A percentile compares a stretch with the other conserved stretches of the same genome.
Evolutionary conservation across 2,329 filamentous ascomycete genomes (phyloP).

Genomic region (Aspergillus thermomutatus): DNA sequence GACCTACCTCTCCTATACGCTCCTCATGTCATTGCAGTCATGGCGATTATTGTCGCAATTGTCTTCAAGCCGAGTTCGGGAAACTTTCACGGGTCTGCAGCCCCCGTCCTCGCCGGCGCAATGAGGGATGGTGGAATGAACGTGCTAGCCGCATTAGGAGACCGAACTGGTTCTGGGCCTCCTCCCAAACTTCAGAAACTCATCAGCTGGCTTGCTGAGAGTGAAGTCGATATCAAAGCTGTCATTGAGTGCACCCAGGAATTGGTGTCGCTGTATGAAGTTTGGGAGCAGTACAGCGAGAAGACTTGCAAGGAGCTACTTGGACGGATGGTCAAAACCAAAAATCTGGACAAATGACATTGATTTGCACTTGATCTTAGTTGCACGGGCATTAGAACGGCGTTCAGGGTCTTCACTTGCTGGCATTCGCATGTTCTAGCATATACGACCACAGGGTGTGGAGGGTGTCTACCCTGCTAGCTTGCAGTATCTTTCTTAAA

Average conservation of each 20-base stretch:
- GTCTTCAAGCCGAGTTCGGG: slow-evolving; percentile 67
- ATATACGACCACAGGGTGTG: too few relatives aligned
- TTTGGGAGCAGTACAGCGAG: slow-evolving; percentile 65
- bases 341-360: slow-evolving; percentile 54
- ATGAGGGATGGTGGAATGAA: slow-evolving; percentile 37
- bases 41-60: slow-evolving; percentile 78
- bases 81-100: slow-evolving; percentile 28
- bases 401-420: neutral
- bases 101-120: slow-evolving; percentile 30
- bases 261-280: slow-evolving; percentile 82
- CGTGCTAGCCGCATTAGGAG: slow-evolving; percentile 33
- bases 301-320: slow-evolving; percentile 63
- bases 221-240: slow-evolving; percentile 76
- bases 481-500: too few relatives aligned
- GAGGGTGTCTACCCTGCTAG: too few relatives aligned
- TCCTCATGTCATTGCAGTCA: slow-evolving; percentile 85
- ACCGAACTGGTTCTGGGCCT: slow-evolving; percentile 27
- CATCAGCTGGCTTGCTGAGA: slow-evolving; percentile 80
- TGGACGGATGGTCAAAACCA: slow-evolving; percentile 59
- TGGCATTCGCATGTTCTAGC: neutral
- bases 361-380: neutral
- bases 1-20: slow-evolving; percentile 82
- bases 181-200: slow-evolving; percentile 58
- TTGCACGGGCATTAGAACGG: neutral
- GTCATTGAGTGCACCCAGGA: slow-evolving; percentile 90